phyloP scores from a whole-genome alignment of 176 grass and related monocot species.

The Thalia dealbata region DNA sequence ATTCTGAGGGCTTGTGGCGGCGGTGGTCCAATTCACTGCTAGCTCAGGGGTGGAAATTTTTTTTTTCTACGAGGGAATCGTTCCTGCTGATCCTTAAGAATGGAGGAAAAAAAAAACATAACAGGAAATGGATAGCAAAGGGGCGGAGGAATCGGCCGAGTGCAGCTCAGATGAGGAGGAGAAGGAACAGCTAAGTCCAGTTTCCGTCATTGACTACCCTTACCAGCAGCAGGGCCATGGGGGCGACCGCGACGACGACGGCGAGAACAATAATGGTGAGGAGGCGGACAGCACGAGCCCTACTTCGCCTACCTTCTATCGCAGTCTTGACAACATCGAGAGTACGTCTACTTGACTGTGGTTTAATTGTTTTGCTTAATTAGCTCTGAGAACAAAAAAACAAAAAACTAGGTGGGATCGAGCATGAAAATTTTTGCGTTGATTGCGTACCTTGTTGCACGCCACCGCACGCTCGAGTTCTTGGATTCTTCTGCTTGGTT shows the following conservation, averaged over 20 bases:
- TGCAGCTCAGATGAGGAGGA: not conserved
- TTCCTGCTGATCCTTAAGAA: not conserved
- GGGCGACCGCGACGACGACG: not conserved
- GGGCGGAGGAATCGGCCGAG: not conserved
- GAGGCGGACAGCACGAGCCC: not conserved
- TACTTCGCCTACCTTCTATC: conserved; percentile 12
- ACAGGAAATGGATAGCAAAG: not conserved
- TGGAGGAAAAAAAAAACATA: not conserved
- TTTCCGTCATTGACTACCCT: conserved; percentile 85
- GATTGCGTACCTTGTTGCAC: not conserved
- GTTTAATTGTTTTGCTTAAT: not conserved
- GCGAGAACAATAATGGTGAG: not conserved
- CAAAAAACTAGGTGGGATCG: too few species aligned
- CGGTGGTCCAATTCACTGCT: not conserved
- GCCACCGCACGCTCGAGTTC: not conserved
- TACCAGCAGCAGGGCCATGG: too few species aligned
- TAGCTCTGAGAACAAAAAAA: not conserved
- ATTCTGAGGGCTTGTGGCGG: not conserved
- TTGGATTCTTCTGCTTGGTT: not conserved
- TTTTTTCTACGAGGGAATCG: not conserved
- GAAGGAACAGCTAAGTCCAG: conserved; percentile 24
- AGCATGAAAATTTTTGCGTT: not conserved
- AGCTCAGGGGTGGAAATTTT: too few species aligned
- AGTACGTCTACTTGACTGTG: conserved; percentile 19
- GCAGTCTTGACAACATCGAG: conserved; percentile 23